phyloP scores from a whole-genome alignment of 805 yeast species.

The Kazachstania taianensis region DNA sequence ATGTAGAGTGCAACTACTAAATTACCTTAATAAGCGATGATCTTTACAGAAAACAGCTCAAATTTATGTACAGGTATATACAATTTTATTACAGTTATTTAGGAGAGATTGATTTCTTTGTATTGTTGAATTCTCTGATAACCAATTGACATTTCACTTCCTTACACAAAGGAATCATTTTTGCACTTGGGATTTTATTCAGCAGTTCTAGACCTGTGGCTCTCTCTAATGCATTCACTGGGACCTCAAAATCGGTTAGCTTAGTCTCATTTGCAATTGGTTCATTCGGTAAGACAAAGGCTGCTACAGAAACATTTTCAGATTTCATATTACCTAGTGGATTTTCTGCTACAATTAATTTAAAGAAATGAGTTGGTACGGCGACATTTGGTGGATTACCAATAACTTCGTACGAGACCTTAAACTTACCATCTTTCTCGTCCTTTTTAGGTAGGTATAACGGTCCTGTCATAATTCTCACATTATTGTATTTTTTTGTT shows the following conservation, averaged over 20 bases:
- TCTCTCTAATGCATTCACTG: slow-evolving; percentile 80
- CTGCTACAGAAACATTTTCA: slow-evolving; percentile 61
- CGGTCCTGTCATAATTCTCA: slow-evolving; percentile 89
- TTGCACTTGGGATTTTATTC: slow-evolving; percentile 50
- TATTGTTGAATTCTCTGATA: slow-evolving; percentile 65
- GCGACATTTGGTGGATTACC: slow-evolving; percentile 96
- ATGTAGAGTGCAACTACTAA: too few species aligned
- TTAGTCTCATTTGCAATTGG: slow-evolving; percentile 61
- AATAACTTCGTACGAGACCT: slow-evolving; percentile 82
- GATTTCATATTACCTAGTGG: slow-evolving; percentile 25
- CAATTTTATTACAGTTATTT: neutral
- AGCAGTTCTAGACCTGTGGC: slow-evolving; percentile 78
- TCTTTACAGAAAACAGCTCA: neutral
- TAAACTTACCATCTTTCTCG: slow-evolving; percentile 68
- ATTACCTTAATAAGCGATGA: neutral
- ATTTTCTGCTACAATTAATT: slow-evolving; percentile 75
- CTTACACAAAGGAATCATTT: slow-evolving; percentile 57
- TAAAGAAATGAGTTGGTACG: slow-evolving; percentile 95
- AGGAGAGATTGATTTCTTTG: neutral
- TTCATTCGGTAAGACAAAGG: slow-evolving; percentile 91
- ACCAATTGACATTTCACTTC: slow-evolving; percentile 73
- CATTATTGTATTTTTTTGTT: slow-evolving; percentile 59
- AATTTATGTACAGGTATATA: neutral
- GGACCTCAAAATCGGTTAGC: slow-evolving; percentile 70
- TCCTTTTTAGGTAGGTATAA: slow-evolving; percentile 71